Conservation (phyloP, 2,329 filamentous ascomycete species). For the Colletotrichum viniferum region DNA sequence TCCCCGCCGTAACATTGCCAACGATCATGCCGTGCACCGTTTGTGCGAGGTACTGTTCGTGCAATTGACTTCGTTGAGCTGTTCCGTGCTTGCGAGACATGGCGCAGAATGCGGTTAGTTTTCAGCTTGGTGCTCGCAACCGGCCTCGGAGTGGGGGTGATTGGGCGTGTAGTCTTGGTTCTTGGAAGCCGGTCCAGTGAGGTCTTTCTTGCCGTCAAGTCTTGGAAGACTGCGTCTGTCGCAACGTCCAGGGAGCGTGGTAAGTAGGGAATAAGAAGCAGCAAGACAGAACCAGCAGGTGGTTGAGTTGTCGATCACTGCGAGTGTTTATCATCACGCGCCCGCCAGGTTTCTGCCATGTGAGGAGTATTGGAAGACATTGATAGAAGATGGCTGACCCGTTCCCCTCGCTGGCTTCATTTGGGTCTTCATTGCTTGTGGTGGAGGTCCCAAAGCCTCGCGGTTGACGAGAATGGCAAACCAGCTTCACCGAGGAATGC, state of each 20-base stretch:
- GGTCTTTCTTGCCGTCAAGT: background rate
- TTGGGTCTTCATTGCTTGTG: background rate
- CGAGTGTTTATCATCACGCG: background rate
- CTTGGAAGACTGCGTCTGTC: background rate
- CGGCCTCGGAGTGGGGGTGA: background rate
- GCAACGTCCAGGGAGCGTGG: background rate
- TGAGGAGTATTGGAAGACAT: background rate
- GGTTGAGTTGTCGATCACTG: background rate
- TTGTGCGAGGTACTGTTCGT: background rate
- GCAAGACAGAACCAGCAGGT: background rate
- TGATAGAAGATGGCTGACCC: background rate
- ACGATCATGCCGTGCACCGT: background rate
- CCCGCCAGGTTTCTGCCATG: background rate
- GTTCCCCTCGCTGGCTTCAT: background rate
- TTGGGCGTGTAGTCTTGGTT: background rate
- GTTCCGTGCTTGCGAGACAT: background rate
- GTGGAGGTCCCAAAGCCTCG: background rate
- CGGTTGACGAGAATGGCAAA: background rate
- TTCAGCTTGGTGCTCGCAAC: background rate
- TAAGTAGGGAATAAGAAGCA: background rate
- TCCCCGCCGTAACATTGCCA: background rate
- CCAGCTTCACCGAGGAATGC: background rate
- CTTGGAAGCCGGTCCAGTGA: background rate
- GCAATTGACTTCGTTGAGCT: background rate
- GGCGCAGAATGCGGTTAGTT: background rate